Base-by-base conservation (phyloP, 192 early-diverging fungal species). In the Chytriomyces confervae region DNA sequence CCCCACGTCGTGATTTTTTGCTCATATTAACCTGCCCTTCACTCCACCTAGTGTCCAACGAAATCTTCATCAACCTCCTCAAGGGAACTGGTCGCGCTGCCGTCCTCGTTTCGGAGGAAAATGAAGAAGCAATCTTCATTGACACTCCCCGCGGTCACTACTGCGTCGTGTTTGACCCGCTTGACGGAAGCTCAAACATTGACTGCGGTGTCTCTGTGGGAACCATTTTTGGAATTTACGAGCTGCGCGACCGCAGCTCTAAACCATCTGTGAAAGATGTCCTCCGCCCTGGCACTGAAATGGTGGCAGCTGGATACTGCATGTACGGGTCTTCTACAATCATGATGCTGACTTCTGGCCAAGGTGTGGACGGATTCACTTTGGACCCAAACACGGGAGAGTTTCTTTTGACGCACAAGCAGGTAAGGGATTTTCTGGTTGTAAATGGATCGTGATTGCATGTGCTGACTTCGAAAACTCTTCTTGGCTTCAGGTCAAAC, bases 181-280 rank as follows among this genome's bases (percentile, higher is more conserved):
- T 99, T 16, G 97, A 99, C 82, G 97, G 97, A 66, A 92, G 91
- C 72, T 94, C 93, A 87, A 99, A 99, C 88, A 99, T 99, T 83
- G 97, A 99, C 81, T 96, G 95, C 81, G 97, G 96, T 89, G 96
- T 97, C 47, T 96, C 95, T 20, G 94, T 99, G 47, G 97, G 97
- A 83, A 99, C 97, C 24, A 99, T 99, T 82, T 99, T 99, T 88
- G 97, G 97, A 62, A 95, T 99, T 80, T 99, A 95, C 90, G 89
- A 90, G 78, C 89, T 97, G 72, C 91, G 94, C 87, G 84, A 90
- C 7, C 20, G 64, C 1, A 18, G 68, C 20, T 69, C 48, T 23
- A 80, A 75, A 23, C 81, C 85, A 11, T 64, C 72, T 3, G n/a
- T 86, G 18, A 79, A 87, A n/a, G 95, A 97, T 83, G 91, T 95